Percentiles rank a stretch among this genome's conserved stretches.
These are phyloP conservation scores for Alternaria hordeiaustralica DNA, from an alignment of 2,329 filamentous ascomycete genomes.

Conservation along the genomic window DNA sequence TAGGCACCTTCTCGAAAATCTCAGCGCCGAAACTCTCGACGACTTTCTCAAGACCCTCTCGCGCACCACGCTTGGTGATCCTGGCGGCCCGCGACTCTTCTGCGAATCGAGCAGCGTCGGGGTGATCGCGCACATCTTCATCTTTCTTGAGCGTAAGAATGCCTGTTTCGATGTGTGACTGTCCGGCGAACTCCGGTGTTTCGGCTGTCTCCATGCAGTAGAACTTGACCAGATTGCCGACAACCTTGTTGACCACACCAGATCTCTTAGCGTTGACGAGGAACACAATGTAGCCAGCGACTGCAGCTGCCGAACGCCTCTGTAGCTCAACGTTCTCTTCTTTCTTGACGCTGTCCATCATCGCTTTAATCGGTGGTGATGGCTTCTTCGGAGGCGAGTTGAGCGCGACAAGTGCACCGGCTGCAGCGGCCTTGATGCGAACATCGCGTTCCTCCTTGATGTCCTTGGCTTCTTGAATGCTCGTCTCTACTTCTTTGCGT, in stretches of 20 bases:
- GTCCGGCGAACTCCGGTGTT: slow-evolving; percentile 90
- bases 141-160: slow-evolving; percentile 96
- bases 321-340: slow-evolving; percentile 93
- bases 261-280: slow-evolving; percentile 81
- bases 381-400: slow-evolving; percentile 90
- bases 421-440: slow-evolving; percentile 84
- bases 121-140: slow-evolving; percentile 91
- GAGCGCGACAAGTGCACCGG: slow-evolving; percentile 88
- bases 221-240: slow-evolving; percentile 94
- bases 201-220: slow-evolving; percentile 97
- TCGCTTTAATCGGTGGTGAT: slow-evolving; percentile 87
- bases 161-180: slow-evolving; percentile 76
- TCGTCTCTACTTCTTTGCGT: slow-evolving; percentile 69
- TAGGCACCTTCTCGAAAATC: slow-evolving; percentile 84
- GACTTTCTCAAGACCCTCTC: slow-evolving; percentile 90
- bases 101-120: slow-evolving; percentile 88
- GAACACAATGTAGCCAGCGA: slow-evolving; percentile 83
- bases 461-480: slow-evolving; percentile 79
- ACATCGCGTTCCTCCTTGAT: slow-evolving; percentile 84
- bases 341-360: slow-evolving; percentile 98
- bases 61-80: slow-evolving; percentile 90
- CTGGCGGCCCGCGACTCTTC: slow-evolving; percentile 86
- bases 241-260: slow-evolving; percentile 92
- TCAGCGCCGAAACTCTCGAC: slow-evolving; percentile 77
- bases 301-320: slow-evolving; percentile 81